Percentiles rank a stretch among this genome's conserved stretches.
Evolutionary conservation across 108 stramenopile species (phyloP).

Genomic region (Poteriospumella lacustris): DNA sequence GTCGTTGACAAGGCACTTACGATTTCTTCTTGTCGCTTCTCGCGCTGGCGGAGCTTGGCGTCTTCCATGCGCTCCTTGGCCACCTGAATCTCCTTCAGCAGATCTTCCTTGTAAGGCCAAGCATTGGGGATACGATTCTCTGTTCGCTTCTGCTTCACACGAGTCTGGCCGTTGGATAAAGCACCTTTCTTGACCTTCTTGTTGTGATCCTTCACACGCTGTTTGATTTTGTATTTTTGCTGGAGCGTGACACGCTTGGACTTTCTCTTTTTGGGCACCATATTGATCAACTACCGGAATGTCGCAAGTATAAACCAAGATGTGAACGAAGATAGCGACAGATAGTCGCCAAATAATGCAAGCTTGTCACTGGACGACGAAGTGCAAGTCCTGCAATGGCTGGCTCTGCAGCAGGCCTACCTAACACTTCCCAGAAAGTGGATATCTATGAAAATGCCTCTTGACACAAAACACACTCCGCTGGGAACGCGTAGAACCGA

Average conservation of each 20-base stretch:
- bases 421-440: too few species aligned
- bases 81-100: slow-evolving; percentile 70
- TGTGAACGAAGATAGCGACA: too few species aligned
- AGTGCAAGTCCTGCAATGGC: too few species aligned
- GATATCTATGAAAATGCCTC: too few species aligned
- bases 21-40: slow-evolving; percentile 51
- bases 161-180: slow-evolving; percentile 58
- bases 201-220: slow-evolving; percentile 82
- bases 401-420: too few species aligned
- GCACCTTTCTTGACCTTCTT: slow-evolving; percentile 81
- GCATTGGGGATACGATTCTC: slow-evolving; percentile 98
- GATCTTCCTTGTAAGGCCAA: slow-evolving; percentile 95
- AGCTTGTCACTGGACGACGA: too few species aligned
- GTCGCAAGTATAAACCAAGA: not conserved
- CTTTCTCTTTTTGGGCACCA: slow-evolving; percentile 98
- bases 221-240: slow-evolving; percentile 87
- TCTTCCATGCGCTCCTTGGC: slow-evolving; percentile 61
- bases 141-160: slow-evolving; percentile 67
- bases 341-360: too few species aligned
- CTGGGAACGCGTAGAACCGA: too few species aligned
- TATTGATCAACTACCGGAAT: slow-evolving; percentile 37
- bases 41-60: slow-evolving; percentile 61
- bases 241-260: slow-evolving; percentile 90
- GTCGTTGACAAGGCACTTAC: slow-evolving; percentile 31
- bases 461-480: too few species aligned